phyloP scores from a whole-genome alignment of 129 eudicot species.

The Kitagawia praeruptora region DNA sequence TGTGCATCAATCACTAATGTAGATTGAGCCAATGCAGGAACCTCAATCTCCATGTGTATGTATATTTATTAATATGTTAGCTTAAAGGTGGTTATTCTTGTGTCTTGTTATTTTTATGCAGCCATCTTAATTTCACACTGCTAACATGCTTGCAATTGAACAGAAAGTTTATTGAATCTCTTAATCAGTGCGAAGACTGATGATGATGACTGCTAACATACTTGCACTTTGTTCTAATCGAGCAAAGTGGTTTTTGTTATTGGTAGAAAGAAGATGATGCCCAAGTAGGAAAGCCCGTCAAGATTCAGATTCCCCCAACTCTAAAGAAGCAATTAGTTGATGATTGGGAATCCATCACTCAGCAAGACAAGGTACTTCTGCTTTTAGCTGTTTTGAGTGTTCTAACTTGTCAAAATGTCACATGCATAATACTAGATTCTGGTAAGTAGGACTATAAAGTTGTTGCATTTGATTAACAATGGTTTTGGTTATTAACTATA shows the following conservation, averaged over 20 bases:
- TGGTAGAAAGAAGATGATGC: conserved; percentile 49
- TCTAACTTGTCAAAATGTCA: neutral
- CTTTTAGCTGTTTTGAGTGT: neutral
- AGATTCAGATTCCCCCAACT: conserved; percentile 79
- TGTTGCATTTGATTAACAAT: neutral
- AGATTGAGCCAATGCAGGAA: neutral
- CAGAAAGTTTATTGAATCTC: neutral
- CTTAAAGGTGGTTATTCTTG: neutral
- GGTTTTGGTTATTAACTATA: neutral
- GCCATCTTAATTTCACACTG: neutral
- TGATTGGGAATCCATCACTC: conserved; percentile 83
- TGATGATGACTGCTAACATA: too few relatives aligned
- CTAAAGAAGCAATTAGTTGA: conserved; percentile 84
- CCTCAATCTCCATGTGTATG: neutral
- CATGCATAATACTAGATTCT: neutral
- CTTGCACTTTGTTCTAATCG: conserved; percentile 4
- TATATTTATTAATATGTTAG: neutral
- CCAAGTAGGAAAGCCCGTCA: conserved; percentile 59
- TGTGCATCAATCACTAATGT: neutral
- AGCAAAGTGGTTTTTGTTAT: conserved; percentile 3
- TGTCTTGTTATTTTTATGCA: neutral
- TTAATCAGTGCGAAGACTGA: neutral
- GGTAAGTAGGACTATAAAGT: neutral
- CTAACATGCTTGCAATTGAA: neutral
- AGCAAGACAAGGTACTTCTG: conserved; percentile 63